phyloP scores from a whole-genome alignment of 306 rosid genomes.

The Fragaria nilgerrensis region DNA sequence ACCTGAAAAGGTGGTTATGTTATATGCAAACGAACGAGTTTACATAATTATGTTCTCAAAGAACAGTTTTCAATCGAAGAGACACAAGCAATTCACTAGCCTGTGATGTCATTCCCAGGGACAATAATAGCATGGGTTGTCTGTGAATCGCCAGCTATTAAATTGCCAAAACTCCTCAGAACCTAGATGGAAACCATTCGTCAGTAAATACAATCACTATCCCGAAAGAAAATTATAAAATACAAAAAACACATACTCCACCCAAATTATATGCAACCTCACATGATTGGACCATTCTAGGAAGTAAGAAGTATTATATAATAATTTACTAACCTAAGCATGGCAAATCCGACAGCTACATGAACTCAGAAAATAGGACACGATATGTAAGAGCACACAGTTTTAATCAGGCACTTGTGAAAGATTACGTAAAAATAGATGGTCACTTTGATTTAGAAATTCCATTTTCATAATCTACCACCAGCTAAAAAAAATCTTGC shows the following conservation, averaged over 20 bases:
- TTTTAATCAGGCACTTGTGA: not conserved
- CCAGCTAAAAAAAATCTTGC: not conserved
- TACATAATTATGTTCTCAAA: constrained; percentile 7
- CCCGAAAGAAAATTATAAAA: constrained; percentile 11
- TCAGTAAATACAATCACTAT: constrained; percentile 25
- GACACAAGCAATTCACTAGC: constrained; percentile 42
- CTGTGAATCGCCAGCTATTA: constrained; percentile 79
- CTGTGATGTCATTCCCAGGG: constrained; percentile 79
- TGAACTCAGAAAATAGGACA: not conserved
- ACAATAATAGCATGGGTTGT: constrained; percentile 49
- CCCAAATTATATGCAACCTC: constrained; percentile 10
- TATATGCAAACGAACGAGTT: not conserved
- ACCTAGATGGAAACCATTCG: constrained; percentile 49
- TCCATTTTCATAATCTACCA: not conserved
- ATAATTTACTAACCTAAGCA: not conserved
- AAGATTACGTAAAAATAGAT: not conserved
- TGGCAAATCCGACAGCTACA: not conserved
- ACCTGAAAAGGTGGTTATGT: constrained; percentile 49
- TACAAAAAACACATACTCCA: not conserved
- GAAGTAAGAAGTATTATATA: not conserved
- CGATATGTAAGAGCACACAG: not conserved
- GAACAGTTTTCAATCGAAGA: constrained; percentile 14
- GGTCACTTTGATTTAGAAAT: not conserved
- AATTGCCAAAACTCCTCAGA: constrained; percentile 90
- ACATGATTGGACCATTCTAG: not conserved